phyloP scores from a whole-genome alignment of 208 protist genomes.

The Leishmania amazonensis region DNA sequence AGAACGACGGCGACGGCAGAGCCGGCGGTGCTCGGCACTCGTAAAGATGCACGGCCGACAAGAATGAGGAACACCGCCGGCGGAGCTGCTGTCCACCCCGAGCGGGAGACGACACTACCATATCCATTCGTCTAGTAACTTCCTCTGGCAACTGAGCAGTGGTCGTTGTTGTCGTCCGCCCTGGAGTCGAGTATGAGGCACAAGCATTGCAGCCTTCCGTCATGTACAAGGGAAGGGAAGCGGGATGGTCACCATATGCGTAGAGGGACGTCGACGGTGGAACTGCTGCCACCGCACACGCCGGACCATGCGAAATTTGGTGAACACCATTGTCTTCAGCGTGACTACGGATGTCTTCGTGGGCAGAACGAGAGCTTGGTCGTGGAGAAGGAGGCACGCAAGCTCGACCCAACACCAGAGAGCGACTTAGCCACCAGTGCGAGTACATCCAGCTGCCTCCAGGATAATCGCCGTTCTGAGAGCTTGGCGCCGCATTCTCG shows the following conservation, averaged over 20 bases:
- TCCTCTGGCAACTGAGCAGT: neutral
- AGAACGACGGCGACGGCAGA: neutral
- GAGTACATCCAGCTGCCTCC: slow-evolving; percentile 13
- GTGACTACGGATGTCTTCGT: neutral
- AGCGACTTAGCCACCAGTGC: slow-evolving; percentile 22
- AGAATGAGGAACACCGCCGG: neutral
- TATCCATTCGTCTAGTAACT: neutral
- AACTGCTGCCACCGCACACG: neutral
- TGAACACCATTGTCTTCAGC: neutral
- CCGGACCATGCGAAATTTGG: neutral
- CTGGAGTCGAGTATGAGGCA: neutral
- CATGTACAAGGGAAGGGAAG: neutral
- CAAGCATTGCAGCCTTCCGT: neutral
- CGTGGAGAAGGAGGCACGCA: neutral
- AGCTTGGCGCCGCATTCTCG: neutral
- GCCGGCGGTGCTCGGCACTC: slow-evolving; percentile 10
- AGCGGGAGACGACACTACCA: neutral
- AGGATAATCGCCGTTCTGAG: neutral
- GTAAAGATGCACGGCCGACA: slow-evolving; percentile 14
- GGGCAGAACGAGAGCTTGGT: neutral
- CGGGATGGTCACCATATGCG: slow-evolving; percentile 16
- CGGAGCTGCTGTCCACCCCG: neutral
- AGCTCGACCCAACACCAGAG: slow-evolving; percentile 3
- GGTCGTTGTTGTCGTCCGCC: neutral
- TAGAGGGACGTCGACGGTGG: slow-evolving; percentile 8